Evolutionary conservation across 2,329 filamentous ascomycete species (phyloP).

Genomic region (Hymenoscyphus repandus): DNA sequence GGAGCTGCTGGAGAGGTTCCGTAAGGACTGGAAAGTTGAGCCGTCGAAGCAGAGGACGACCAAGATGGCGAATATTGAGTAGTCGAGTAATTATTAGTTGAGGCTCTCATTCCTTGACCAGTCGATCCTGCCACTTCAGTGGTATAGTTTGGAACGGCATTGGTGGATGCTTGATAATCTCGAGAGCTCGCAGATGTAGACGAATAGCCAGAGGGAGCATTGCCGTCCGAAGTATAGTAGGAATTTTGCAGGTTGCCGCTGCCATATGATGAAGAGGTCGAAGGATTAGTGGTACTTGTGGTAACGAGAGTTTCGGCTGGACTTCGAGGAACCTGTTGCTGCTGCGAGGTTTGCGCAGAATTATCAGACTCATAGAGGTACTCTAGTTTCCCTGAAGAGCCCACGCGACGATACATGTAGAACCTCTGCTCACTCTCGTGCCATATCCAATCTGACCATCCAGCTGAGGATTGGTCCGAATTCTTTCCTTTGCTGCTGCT

Average conservation of each 20-base stretch:
- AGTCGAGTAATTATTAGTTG: no score
- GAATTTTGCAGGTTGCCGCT: background rate
- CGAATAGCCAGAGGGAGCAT: background rate
- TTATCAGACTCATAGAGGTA: background rate
- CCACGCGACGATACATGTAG: constrained; percentile 6
- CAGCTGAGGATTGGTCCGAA: constrained; percentile 2
- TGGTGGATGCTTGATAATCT: background rate
- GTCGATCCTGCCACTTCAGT: background rate
- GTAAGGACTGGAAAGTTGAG: background rate
- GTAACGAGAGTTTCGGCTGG: background rate
- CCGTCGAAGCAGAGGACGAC: no score
- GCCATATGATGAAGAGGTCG: background rate
- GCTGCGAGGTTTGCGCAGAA: constrained; percentile 3
- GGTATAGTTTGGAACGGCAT: constrained; percentile 1
- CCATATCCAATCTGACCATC: constrained; percentile 13
- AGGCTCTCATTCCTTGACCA: no score
- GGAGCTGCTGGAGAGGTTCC: background rate
- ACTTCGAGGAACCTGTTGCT: constrained; percentile 6
- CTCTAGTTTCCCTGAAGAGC: background rate
- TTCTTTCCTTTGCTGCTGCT: constrained; percentile 12
- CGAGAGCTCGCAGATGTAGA: background rate
- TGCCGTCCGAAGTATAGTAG: background rate
- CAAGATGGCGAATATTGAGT: no score
- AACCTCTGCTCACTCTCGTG: constrained; percentile 8
- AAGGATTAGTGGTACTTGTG: background rate